phyloP scores from a whole-genome alignment of 306 rosid genomes.

The Vachellia pachyceras region DNA sequence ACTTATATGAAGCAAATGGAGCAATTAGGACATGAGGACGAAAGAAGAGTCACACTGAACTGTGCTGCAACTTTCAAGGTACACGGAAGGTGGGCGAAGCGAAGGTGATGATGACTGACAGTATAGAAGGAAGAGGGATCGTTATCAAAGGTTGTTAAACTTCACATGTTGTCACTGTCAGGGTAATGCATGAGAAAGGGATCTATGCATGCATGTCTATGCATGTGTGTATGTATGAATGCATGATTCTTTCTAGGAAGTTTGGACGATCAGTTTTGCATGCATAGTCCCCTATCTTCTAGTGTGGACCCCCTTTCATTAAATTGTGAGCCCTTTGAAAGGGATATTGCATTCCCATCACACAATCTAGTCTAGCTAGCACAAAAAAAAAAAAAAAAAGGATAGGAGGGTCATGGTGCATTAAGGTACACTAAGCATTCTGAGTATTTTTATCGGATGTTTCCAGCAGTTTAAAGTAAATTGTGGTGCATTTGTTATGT shows the following conservation, averaged over 20 bases:
- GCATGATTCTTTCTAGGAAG: neutral
- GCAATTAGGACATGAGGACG: too few relatives aligned
- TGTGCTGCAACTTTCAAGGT: neutral
- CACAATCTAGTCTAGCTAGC: too few relatives aligned
- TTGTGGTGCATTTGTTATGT: too few relatives aligned
- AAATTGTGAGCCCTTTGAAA: slow-evolving; percentile 4
- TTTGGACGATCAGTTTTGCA: neutral
- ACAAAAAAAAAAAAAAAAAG: neutral
- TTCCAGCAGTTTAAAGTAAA: too few relatives aligned
- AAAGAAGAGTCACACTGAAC: too few relatives aligned
- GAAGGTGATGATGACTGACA: slow-evolving; percentile 34
- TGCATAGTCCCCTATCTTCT: neutral
- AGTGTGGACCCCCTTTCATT: slow-evolving; percentile 25
- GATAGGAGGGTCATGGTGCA: neutral
- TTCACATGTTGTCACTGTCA: slow-evolving; percentile 17
- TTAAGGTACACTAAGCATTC: too few relatives aligned
- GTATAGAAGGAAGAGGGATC: neutral
- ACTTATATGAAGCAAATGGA: too few relatives aligned
- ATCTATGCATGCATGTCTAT: neutral
- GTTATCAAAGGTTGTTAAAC: slow-evolving; percentile 16
- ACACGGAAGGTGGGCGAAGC: neutral
- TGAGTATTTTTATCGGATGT: too few relatives aligned
- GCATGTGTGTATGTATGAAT: too few relatives aligned
- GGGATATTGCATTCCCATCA: neutral
- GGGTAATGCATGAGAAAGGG: slow-evolving; percentile 4